Conservation (phyloP, 768 basidiomycete species). For the Filobasidium wieringae region DNA sequence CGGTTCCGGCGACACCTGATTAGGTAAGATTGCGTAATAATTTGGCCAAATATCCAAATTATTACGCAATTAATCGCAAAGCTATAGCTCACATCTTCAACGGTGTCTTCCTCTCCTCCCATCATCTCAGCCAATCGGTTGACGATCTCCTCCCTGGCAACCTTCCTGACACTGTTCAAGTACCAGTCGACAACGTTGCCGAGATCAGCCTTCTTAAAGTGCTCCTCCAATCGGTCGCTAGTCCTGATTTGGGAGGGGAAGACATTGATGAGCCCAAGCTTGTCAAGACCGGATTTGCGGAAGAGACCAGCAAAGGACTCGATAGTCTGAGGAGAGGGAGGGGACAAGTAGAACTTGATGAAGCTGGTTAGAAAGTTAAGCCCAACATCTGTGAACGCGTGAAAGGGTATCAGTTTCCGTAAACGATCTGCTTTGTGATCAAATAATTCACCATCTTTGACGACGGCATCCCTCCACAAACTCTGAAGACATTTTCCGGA, state of each 20-base stretch:
- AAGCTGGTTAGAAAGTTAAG: slow-evolving; percentile 62
- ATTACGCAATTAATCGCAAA: background rate
- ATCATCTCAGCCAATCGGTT: slow-evolving; percentile 52
- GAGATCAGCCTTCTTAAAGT: slow-evolving; percentile 71
- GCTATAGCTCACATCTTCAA: slow-evolving; percentile 50
- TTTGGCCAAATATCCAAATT: background rate
- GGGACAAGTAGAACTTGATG: slow-evolving; percentile 65
- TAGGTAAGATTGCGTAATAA: too few species aligned
- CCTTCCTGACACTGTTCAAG: slow-evolving; percentile 73
- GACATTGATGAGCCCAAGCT: slow-evolving; percentile 57
- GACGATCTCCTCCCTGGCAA: slow-evolving; percentile 65
- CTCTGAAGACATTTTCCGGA: slow-evolving; percentile 64
- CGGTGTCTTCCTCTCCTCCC: slow-evolving; percentile 46
- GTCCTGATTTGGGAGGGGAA: slow-evolving; percentile 77
- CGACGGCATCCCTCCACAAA: slow-evolving; percentile 82
- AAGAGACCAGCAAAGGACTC: slow-evolving; percentile 75
- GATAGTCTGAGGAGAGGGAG: slow-evolving; percentile 53
- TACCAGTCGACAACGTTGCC: slow-evolving; percentile 87
- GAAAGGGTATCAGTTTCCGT: background rate
- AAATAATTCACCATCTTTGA: slow-evolving; percentile 66
- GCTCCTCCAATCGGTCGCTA: slow-evolving; percentile 61
- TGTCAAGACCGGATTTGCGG: slow-evolving; percentile 72
- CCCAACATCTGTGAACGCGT: slow-evolving; percentile 51
- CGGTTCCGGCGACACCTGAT: background rate
- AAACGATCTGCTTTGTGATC: background rate